Evolutionary conservation across 2,329 filamentous ascomycete genomes (phyloP), one percentile per base, ranked within the genome.

Genomic region (Aspergillus sergii): DNA sequence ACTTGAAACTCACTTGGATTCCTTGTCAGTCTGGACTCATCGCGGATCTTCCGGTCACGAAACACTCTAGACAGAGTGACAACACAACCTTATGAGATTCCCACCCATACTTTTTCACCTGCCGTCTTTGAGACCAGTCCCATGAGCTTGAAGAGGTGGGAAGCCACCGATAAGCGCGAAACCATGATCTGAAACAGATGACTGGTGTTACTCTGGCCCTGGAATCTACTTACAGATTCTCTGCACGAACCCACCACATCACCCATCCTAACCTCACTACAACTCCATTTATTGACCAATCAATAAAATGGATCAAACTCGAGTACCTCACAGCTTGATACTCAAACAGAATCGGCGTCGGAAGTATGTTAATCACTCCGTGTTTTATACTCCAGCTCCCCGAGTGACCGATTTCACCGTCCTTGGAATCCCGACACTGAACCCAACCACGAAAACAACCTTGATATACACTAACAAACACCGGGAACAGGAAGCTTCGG

Each of bases 401-500:
- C 8, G 2, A 32, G 6, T 19, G 28, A 32, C 48, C 19, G 5
- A n/a, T n/a, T 51, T 32, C 16, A 26, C 46, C 26, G 16, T 10
- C 46, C 16, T 3, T 32, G 19, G 28, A 6, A 12, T 21, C 16
- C 26, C 14, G 30, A 32, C 48, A 32, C 16, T n/a, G 8, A 51
- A 32, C 7, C 9, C 16, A 34, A 11, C 26, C 21, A 16, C 12
- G 45, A 16, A 48, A 14, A 28, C 45, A 51, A 32, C 1, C 26
- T 23, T 32, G 34, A n/a, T 41, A 10, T n/a, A 41, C 12, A 51
- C 28, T 51, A 34, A 50, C 16, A 2, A 10, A 7, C 28, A 32
- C 26, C 28, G 9, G 48, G 0, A 5, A 51, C 53, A 68, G 72
- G 0, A 69, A 69, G 7, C 41, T 64, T 0, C 65, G 71, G 0